Percentiles rank a stretch among this genome's conserved stretches.
phyloP scores from a whole-genome alignment of 805 yeast species.

The Schizosaccharomyces japonicus region DNA sequence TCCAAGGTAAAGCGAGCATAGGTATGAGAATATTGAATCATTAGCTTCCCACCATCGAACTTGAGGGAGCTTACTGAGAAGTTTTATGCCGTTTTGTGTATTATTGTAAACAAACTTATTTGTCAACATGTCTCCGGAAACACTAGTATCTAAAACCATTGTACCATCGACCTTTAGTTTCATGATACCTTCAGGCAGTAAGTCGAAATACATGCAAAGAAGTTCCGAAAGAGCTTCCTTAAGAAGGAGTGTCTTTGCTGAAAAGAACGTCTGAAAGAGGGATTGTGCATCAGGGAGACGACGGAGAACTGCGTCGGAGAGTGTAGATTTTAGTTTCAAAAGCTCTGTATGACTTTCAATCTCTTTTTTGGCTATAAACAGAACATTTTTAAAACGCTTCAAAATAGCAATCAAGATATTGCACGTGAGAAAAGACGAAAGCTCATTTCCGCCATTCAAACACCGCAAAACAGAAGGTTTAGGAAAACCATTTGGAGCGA shows the following conservation, averaged over 20 bases:
- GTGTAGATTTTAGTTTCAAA: conserved; percentile 17
- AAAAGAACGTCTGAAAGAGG: conserved; percentile 6
- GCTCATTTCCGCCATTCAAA: conserved; percentile 23
- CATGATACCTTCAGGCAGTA: conserved; percentile 4
- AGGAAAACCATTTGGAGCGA: conserved; percentile 42
- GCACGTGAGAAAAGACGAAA: conserved; percentile 39
- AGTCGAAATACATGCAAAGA: conserved; percentile 4
- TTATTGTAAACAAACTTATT: not conserved
- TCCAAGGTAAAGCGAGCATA: not conserved
- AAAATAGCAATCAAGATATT: conserved; percentile 34
- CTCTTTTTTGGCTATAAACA: conserved; percentile 16
- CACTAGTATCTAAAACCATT: not conserved
- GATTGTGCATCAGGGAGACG: conserved; percentile 17
- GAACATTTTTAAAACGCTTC: conserved; percentile 26
- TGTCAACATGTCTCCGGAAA: not conserved
- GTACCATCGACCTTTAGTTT: not conserved
- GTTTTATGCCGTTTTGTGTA: not conserved
- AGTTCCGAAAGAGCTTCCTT: conserved; percentile 6
- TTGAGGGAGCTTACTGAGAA: not conserved
- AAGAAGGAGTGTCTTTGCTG: not conserved
- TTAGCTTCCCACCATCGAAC: not conserved
- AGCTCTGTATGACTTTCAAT: conserved; percentile 17
- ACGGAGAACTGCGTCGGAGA: conserved; percentile 17
- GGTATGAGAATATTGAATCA: not conserved
- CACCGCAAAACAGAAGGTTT: conserved; percentile 34